A percentile compares a stretch with the other conserved stretches of the same genome.
phyloP scores from a whole-genome alignment of 2,329 filamentous ascomycete species.

The Trichophaea hybrida region DNA sequence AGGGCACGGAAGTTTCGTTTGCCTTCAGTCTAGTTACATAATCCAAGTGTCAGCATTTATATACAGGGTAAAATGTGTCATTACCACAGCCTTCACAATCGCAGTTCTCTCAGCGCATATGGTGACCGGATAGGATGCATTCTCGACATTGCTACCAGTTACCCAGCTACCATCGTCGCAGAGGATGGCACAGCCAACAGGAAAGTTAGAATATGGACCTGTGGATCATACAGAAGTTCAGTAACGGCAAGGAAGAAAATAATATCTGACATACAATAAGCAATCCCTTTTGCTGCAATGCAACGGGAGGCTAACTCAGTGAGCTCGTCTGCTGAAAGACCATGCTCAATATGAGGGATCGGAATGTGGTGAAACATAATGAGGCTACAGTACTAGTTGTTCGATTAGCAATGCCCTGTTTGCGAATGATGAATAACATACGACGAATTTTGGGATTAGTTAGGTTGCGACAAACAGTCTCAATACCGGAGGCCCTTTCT shows the following conservation, averaged over 20 bases:
- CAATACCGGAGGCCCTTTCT: too few relatives aligned
- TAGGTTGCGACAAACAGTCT: too few relatives aligned
- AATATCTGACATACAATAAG: conserved; percentile 51
- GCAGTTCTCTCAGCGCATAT: conserved; percentile 91
- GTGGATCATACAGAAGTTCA: neutral
- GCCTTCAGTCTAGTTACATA: conserved; percentile 31
- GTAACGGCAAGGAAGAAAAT: conserved; percentile 1
- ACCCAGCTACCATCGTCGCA: conserved; percentile 43
- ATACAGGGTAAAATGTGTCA: neutral
- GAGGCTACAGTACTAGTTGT: too few relatives aligned
- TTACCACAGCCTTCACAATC: conserved; percentile 60
- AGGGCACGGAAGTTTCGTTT: conserved; percentile 55
- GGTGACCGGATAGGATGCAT: conserved; percentile 84
- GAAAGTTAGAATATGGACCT: conserved; percentile 78
- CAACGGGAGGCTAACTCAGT: conserved; percentile 47
- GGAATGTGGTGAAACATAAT: neutral
- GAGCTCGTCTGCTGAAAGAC: conserved; percentile 50
- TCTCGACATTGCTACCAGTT: conserved; percentile 80
- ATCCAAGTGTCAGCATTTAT: neutral
- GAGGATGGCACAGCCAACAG: conserved; percentile 71
- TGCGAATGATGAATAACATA: too few relatives aligned
- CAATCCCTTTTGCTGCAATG: conserved; percentile 56
- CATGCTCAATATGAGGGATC: conserved; percentile 25
- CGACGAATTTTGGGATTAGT: too few relatives aligned
- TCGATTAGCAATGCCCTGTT: too few relatives aligned